Conservation (phyloP, 1,284 basidiomycete genomes). For the Leccinum angustisporum region DNA sequence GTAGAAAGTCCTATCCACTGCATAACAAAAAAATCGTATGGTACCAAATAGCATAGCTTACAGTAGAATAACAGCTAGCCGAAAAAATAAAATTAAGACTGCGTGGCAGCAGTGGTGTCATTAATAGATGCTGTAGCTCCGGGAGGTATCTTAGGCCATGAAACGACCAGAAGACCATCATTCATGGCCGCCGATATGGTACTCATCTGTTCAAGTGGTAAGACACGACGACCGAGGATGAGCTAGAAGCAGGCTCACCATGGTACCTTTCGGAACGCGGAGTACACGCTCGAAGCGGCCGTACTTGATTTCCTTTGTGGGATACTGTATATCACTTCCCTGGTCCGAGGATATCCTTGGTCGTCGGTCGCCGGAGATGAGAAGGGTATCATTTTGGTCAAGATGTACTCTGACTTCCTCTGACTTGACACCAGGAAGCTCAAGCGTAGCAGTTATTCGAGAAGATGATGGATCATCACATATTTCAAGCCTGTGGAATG, state of each 20-base stretch:
- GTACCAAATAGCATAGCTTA: slow-evolving; percentile 24
- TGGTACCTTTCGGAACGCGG: slow-evolving; percentile 35
- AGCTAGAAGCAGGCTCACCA: slow-evolving; percentile 21
- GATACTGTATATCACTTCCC: slow-evolving; percentile 16
- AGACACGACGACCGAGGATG: slow-evolving; percentile 8
- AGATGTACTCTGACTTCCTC: slow-evolving; percentile 34
- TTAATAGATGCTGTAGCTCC: slow-evolving; percentile 16
- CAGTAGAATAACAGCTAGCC: slow-evolving; percentile 1
- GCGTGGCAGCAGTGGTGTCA: not conserved
- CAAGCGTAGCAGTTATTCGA: slow-evolving; percentile 30
- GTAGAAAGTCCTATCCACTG: slow-evolving; percentile 1
- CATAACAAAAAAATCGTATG: slow-evolving; percentile 5
- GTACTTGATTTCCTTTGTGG: slow-evolving; percentile 34
- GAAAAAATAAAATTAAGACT: slow-evolving; percentile 11
- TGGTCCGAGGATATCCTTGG: slow-evolving; percentile 22
- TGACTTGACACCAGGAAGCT: slow-evolving; percentile 34
- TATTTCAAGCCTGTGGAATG: slow-evolving; percentile 27
- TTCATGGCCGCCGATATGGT: slow-evolving; percentile 37
- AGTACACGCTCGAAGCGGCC: slow-evolving; percentile 32
- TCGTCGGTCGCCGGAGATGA: slow-evolving; percentile 31
- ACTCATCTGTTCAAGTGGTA: slow-evolving; percentile 26
- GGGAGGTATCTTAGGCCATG: slow-evolving; percentile 28
- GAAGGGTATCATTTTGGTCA: slow-evolving; percentile 22
- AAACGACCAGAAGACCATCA: slow-evolving; percentile 32
- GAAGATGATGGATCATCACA: slow-evolving; percentile 34